Evolutionary conservation across 192 early-diverging fungal genomes (phyloP).

Genomic region (Radiomyces spectabilis): DNA sequence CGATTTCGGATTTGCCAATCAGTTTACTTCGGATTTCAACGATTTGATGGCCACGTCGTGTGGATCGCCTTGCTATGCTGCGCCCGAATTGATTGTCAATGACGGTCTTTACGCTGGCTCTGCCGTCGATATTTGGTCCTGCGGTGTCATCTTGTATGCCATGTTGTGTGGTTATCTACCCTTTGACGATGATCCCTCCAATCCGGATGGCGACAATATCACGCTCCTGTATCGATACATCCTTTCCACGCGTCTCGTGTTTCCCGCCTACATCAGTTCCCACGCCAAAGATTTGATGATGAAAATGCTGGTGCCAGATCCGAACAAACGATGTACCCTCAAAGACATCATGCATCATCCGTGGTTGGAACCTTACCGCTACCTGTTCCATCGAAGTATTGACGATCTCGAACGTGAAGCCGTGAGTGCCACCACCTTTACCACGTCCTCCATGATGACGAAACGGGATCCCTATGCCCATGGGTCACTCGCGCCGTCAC

Average conservation of each 20-base stretch:
- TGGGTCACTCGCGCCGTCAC: too few species aligned
- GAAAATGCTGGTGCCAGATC: conserved; percentile 88
- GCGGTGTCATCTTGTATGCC: conserved; percentile 93
- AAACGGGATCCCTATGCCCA: too few species aligned
- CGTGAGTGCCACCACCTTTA: too few species aligned
- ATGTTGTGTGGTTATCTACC: conserved; percentile 86
- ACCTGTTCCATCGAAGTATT: too few species aligned
- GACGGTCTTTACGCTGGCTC: conserved; percentile 91
- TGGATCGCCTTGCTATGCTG: conserved; percentile 96
- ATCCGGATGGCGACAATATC: conserved; percentile 84
- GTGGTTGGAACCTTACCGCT: conserved; percentile 13
- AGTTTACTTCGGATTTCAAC: conserved; percentile 58
- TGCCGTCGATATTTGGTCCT: conserved; percentile 95
- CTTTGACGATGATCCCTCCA: conserved; percentile 82
- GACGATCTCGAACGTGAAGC: too few species aligned
- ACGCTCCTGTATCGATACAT: conserved; percentile 77
- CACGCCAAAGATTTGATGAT: conserved; percentile 68
- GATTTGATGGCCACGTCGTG: conserved; percentile 90
- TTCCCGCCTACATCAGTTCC: conserved; percentile 74
- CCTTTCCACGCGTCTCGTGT: conserved; percentile 63
- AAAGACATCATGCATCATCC: conserved; percentile 63
- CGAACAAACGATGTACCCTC: conserved; percentile 61
- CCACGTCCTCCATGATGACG: too few species aligned
- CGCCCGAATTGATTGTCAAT: conserved; percentile 92
- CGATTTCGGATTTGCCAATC: conserved; percentile 97